Conservation (phyloP, 108 stramenopile genomes). For the Cyclotella distinguenda region DNA sequence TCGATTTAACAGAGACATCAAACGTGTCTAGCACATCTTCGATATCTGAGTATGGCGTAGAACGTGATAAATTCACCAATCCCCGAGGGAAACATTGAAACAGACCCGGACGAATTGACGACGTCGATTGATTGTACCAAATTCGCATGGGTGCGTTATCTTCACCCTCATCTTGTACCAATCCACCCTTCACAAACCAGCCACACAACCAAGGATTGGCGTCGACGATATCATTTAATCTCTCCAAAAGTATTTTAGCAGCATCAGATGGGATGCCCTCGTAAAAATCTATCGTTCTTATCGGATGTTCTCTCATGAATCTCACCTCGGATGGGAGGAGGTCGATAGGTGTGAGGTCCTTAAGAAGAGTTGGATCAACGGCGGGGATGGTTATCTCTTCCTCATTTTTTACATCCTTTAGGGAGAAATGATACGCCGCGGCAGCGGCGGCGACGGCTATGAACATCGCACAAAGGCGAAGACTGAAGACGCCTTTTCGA, state of each 20-base stretch:
- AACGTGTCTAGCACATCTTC: constrained; percentile 1
- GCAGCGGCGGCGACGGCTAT: constrained; percentile 3
- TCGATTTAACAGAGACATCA: constrained; percentile 11
- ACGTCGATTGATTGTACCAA: constrained; percentile 12
- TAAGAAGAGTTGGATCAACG: constrained; percentile 14
- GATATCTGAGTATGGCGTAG: neutral
- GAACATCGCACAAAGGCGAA: too few relatives aligned
- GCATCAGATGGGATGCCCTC: constrained; percentile 10
- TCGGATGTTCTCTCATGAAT: constrained; percentile 29
- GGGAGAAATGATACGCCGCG: constrained; percentile 1
- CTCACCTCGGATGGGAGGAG: constrained; percentile 43
- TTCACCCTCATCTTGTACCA: neutral
- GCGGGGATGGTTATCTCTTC: neutral
- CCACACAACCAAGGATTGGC: constrained; percentile 49
- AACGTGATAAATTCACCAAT: neutral
- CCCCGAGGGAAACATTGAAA: constrained; percentile 11
- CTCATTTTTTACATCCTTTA: neutral
- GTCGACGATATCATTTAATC: constrained; percentile 22
- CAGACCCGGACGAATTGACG: constrained; percentile 1
- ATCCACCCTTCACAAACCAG: constrained; percentile 3
- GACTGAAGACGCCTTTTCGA: too few relatives aligned
- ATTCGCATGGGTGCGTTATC: constrained; percentile 5
- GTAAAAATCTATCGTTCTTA: constrained; percentile 40
- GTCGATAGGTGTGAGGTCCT: constrained; percentile 29
- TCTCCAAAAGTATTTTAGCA: constrained; percentile 1